Conservation (phyloP, 192 early-diverging fungal species). For the Linnemannia hyalina region DNA sequence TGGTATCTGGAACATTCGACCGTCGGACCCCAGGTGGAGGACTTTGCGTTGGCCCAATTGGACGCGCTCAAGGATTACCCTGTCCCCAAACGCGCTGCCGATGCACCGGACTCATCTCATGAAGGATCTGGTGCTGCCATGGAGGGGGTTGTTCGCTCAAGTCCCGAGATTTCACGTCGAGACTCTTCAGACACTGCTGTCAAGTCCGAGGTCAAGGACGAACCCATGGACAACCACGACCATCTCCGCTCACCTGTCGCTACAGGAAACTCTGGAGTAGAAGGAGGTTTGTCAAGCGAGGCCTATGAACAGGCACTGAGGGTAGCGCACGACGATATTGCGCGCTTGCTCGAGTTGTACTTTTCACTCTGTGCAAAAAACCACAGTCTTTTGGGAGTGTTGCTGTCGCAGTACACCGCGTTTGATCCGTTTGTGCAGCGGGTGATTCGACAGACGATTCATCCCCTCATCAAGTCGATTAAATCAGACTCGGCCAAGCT, state of each 20-base stretch:
- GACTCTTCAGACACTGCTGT: background rate
- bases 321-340: conserved; percentile 74
- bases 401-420: conserved; percentile 32
- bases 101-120: background rate
- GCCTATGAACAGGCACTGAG: conserved; percentile 28
- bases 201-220: conserved; percentile 25
- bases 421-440: conserved; percentile 60
- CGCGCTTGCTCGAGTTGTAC: conserved; percentile 78
- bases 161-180: background rate
- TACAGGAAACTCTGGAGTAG: conserved; percentile 18
- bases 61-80: conserved; percentile 26
- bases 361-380: conserved; percentile 84
- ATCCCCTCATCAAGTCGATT: conserved; percentile 75
- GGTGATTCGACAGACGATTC: conserved; percentile 69
- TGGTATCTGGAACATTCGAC: conserved; percentile 54
- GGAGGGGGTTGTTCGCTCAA: conserved; percentile 7
- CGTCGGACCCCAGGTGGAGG: conserved; percentile 37
- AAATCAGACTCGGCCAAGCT: conserved; percentile 68
- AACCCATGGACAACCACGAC: background rate
- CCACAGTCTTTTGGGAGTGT: conserved; percentile 67
- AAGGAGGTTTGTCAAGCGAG: background rate
- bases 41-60: conserved; percentile 39
- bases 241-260: background rate
- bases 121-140: background rate
- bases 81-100: conserved; percentile 20